Evolutionary conservation across 2,329 filamentous ascomycete genomes (phyloP).

Genomic region (Penicillium sumatraense): DNA sequence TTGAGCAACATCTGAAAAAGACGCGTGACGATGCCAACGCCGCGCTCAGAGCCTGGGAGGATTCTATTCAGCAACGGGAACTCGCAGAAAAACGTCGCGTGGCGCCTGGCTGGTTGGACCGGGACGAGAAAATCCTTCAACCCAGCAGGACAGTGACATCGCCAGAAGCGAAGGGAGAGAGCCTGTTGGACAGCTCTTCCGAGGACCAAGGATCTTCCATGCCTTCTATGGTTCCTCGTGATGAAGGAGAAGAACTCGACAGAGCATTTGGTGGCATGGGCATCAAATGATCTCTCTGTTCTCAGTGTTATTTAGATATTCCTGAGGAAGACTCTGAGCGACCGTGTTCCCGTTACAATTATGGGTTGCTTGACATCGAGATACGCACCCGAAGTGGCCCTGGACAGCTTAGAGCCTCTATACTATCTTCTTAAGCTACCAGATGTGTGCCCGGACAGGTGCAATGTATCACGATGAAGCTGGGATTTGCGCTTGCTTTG

Average conservation of each 20-base stretch:
- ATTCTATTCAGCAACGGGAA: constrained; percentile 62
- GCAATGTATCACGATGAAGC: too few relatives aligned
- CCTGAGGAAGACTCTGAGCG: too few relatives aligned
- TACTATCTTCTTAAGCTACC: too few relatives aligned
- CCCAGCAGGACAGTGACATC: constrained; percentile 42
- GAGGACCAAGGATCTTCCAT: constrained; percentile 38
- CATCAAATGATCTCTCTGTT: constrained; percentile 47
- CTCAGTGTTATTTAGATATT: too few relatives aligned
- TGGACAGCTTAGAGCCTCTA: too few relatives aligned
- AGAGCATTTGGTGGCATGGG: constrained; percentile 56
- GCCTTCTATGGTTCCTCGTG: constrained; percentile 46
- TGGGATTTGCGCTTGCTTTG: too few relatives aligned
- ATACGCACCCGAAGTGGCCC: too few relatives aligned
- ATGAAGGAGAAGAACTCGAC: constrained; percentile 59
- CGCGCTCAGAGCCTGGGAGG: constrained; percentile 72
- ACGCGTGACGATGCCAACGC: constrained; percentile 69
- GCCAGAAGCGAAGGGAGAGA: constrained; percentile 23
- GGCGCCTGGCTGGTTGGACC: constrained; percentile 68
- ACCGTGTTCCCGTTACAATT: too few relatives aligned
- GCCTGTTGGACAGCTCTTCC: constrained; percentile 44
- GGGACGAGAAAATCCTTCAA: constrained; percentile 63
- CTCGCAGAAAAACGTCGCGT: constrained; percentile 66
- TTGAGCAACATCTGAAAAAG: constrained; percentile 75
- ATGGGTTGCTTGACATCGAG: too few relatives aligned
- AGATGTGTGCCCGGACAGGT: too few relatives aligned